Evolutionary conservation across 1,139 yeast species (phyloP).

Genomic region (Candida freyschussii): DNA sequence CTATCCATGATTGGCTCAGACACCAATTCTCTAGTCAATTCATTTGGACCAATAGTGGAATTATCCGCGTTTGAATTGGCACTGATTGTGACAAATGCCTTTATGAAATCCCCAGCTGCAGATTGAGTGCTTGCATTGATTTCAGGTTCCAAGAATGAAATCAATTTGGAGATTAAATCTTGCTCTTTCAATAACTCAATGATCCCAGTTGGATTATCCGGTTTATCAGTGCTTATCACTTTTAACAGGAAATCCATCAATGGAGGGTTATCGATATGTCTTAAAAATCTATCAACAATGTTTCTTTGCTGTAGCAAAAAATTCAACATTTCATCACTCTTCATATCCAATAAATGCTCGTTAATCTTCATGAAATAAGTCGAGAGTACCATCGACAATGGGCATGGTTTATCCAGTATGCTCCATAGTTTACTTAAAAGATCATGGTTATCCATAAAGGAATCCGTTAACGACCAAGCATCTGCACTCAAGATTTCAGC

Average conservation of each 20-base stretch:
- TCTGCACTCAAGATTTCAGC: constrained; percentile 90
- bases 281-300: constrained; percentile 51
- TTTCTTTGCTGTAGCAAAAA: constrained; percentile 47
- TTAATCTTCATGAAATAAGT: constrained; percentile 91
- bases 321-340: constrained; percentile 73
- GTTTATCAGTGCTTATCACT: constrained; percentile 60
- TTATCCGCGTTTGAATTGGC: constrained; percentile 81
- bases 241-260: constrained; percentile 72
- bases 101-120: constrained; percentile 92
- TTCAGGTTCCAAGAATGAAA: constrained; percentile 49
- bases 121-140: constrained; percentile 68
- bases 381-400: constrained; percentile 71
- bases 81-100: constrained; percentile 88
- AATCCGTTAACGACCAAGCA: constrained; percentile 91
- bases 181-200: constrained; percentile 49
- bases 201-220: constrained; percentile 60
- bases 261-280: constrained; percentile 56
- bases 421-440: constrained; percentile 74
- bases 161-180: constrained; percentile 45
- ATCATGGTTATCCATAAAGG: constrained; percentile 72
- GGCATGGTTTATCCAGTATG: constrained; percentile 58
- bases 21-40: constrained; percentile 84
- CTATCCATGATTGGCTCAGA: constrained; percentile 61
- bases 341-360: constrained; percentile 89
- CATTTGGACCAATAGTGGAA: constrained; percentile 95